Base-by-base conservation (phyloP, 176 grass and related monocot genomes). In the Aegilops longissima region DNA sequence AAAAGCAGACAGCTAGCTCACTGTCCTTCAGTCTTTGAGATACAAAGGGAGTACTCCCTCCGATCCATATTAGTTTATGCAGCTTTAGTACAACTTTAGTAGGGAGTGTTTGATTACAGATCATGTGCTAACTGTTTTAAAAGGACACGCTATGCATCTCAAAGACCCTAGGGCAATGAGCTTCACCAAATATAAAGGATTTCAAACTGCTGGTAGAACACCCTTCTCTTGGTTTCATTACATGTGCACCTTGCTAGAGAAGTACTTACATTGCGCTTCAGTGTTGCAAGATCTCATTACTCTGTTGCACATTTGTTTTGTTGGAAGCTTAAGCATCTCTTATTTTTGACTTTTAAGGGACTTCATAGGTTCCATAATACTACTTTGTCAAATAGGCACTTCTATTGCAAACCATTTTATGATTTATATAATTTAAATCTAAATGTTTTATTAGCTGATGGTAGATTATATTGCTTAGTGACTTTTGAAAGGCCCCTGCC, bases 381-480 rank as follows among this genome's bases (percentile, higher is more conserved):
- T 73, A 23, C 40, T 63, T 70, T 45, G 16, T 12, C 21, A 8
- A 76, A 67, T 70, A 44, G 67, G 35, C 73, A 20, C 36, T 34
- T 16, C 34, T 84, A 42, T 45, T 14, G 9, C 39, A 45, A 73
- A 61, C 31, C 54, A 39, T n/a, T 61, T 42, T n/a, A 74, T 81
- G 27, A 16, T 66, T 88, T 70, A 44, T 36, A 54, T 17, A 61
- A 78, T n/a, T 9, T 13, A 76, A 76, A 52, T 10, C 14, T 51
- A 52, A 30, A 51, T 24, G 20, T 74, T 52, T 49, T 47, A 63
- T 27, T 72, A 29, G 13, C 36, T 73, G 11, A 71, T 86, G 54
- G 21, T 73, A 73, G 4, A 51, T 49, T 87, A 80, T 70, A 74
- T 59, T 74, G 14, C 71, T 64, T 30, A 70, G 69, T 86, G 63